Conservation (phyloP, 495 filamentous ascomycete genomes). For the Penicillium fimorum region DNA sequence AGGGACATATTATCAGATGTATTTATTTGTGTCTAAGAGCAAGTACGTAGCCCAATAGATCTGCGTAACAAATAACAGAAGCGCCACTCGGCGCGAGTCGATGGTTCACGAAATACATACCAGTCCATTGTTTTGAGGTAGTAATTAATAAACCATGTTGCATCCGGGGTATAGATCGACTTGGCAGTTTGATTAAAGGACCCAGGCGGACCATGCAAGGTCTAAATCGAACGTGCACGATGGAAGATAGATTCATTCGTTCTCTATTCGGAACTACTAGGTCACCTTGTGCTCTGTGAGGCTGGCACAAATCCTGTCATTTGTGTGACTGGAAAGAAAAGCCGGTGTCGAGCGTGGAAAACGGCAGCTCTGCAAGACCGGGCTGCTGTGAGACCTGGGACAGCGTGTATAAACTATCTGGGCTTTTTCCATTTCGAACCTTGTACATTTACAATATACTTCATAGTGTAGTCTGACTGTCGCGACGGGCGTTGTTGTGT, state of each 20-base stretch:
- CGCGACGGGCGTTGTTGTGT: constrained; percentile 18
- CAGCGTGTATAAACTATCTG: background rate
- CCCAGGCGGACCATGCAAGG: constrained; percentile 8
- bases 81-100: background rate
- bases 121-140: background rate
- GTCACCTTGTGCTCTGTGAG: constrained; percentile 13
- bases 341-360: constrained; percentile 23
- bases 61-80: background rate
- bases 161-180: constrained; percentile 14
- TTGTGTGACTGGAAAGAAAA: constrained; percentile 13
- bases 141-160: constrained; percentile 12
- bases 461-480: constrained; percentile 1
- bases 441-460: constrained; percentile 11
- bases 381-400: constrained; percentile 24
- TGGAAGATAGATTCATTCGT: constrained; percentile 1
- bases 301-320: constrained; percentile 10
- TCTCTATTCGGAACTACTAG: constrained; percentile 11
- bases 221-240: constrained; percentile 2
- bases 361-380: constrained; percentile 20
- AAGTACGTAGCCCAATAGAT: background rate
- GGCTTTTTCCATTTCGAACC: constrained; percentile 15
- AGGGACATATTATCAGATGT: background rate
- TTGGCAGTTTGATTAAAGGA: background rate
- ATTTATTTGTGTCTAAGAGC: background rate
- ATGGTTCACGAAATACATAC: background rate